phyloP scores from a whole-genome alignment of 371 early-diverging fungal genomes.

The Mortierella sp. region DNA sequence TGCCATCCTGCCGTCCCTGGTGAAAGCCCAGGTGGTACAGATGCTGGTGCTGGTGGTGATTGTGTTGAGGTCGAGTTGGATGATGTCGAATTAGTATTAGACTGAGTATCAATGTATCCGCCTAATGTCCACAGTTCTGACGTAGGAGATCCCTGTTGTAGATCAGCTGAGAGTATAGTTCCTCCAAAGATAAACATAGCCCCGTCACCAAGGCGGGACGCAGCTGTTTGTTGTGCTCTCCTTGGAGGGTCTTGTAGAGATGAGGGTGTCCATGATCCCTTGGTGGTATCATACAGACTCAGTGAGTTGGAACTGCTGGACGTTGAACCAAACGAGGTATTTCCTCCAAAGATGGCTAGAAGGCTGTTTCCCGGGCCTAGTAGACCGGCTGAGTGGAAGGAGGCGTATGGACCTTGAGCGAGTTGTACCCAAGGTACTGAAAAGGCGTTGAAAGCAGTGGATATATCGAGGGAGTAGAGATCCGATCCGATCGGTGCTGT shows the following conservation, averaged over 20 bases:
- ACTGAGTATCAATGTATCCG: slow-evolving; percentile 16
- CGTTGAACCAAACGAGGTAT: slow-evolving; percentile 33
- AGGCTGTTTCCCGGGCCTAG: slow-evolving; percentile 28
- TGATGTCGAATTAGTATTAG: slow-evolving; percentile 6
- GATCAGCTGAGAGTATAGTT: slow-evolving; percentile 23
- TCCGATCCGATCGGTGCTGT: slow-evolving; percentile 49
- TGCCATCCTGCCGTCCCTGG: slow-evolving; percentile 38
- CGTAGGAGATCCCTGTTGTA: slow-evolving; percentile 19
- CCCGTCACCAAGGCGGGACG: slow-evolving; percentile 39
- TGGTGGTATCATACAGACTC: slow-evolving; percentile 26
- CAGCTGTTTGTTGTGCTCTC: slow-evolving; percentile 31
- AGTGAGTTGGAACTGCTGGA: slow-evolving; percentile 26
- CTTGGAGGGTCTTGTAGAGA: slow-evolving; percentile 44
- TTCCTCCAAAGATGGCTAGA: slow-evolving; percentile 45
- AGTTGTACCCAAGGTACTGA: slow-evolving; percentile 47
- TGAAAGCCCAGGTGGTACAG: slow-evolving; percentile 31
- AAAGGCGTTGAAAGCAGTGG: slow-evolving; percentile 37
- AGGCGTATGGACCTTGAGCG: slow-evolving; percentile 43
- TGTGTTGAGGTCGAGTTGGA: slow-evolving; percentile 8
- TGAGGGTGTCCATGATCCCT: slow-evolving; percentile 25
- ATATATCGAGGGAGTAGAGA: slow-evolving; percentile 41
- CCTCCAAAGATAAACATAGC: slow-evolving; percentile 46
- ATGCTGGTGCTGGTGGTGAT: neutral
- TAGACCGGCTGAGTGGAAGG: slow-evolving; percentile 33
- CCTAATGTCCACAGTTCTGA: slow-evolving; percentile 46